Percentiles rank a stretch among this genome's conserved stretches.
These are phyloP conservation scores for Poronia punctata DNA, from an alignment of 495 filamentous ascomycete species.

Conservation along the genomic window DNA sequence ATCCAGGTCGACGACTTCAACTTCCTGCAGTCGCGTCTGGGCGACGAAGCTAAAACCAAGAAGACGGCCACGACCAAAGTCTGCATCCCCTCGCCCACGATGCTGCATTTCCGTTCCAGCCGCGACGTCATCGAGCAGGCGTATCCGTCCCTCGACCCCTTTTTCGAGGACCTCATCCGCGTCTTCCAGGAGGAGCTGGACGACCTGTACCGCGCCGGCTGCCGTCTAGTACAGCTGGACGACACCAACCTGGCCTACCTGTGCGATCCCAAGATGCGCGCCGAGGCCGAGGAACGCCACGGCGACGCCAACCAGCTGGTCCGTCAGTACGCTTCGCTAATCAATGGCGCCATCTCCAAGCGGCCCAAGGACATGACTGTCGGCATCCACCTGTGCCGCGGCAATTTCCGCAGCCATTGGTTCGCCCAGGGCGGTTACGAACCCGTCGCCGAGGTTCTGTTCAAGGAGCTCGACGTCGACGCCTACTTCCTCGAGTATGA, in stretches of 20 bases:
- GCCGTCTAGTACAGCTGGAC: conserved; percentile 59
- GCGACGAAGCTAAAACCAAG: conserved; percentile 25
- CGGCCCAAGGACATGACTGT: conserved; percentile 55
- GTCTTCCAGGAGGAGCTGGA: conserved; percentile 55
- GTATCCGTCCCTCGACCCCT: conserved; percentile 51
- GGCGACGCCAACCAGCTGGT: conserved; percentile 51
- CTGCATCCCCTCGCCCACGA: conserved; percentile 58
- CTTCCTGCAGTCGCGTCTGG: conserved; percentile 45
- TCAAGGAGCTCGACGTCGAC: conserved; percentile 56
- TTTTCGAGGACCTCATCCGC: conserved; percentile 54
- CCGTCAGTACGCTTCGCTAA: conserved; percentile 53
- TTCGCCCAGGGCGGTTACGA: conserved; percentile 65
- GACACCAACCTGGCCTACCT: conserved; percentile 62
- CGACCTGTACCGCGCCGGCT: conserved; percentile 54
- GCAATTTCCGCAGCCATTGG: conserved; percentile 51
- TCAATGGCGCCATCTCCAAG: conserved; percentile 53
- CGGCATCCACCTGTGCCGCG: conserved; percentile 60
- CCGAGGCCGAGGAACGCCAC: conserved; percentile 52
- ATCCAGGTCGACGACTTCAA: conserved; percentile 55
- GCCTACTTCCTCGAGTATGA: conserved; percentile 68
- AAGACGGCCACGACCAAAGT: conserved; percentile 51
- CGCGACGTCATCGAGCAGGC: conserved; percentile 51
- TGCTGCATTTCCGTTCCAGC: conserved; percentile 60
- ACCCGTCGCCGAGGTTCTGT: conserved; percentile 57
- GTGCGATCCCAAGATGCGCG: conserved; percentile 56